Evolutionary conservation across 2,329 filamentous ascomycete genomes (phyloP).

Genomic region (Uncinocarpus reesii): DNA sequence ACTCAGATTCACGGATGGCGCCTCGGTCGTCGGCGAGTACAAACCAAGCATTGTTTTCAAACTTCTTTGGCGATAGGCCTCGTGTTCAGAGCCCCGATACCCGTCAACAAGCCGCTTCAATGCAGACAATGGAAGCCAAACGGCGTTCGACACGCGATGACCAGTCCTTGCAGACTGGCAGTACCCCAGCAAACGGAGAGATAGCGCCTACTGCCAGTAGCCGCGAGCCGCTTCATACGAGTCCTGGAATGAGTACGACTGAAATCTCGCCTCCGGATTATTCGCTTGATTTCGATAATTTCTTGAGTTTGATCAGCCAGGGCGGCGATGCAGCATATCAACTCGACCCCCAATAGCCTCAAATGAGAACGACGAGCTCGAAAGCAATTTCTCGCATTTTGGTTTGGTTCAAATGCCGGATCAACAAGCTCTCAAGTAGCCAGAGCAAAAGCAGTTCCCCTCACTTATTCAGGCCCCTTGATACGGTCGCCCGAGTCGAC

Average conservation of each 20-base stretch:
- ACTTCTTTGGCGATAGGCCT: slow-evolving; percentile 11
- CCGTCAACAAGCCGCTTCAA: neutral
- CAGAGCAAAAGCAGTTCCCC: too few species aligned
- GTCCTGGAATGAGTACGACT: neutral
- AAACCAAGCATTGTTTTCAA: slow-evolving; percentile 6
- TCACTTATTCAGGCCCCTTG: too few species aligned
- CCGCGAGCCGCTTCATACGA: neutral
- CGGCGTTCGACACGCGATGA: neutral
- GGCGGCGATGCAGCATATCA: neutral
- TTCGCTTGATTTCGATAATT: slow-evolving; percentile 12
- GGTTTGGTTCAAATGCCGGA: too few species aligned
- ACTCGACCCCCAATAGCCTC: neutral
- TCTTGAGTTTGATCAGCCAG: slow-evolving; percentile 7
- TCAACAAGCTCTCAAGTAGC: too few species aligned
- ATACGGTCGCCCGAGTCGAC: too few species aligned
- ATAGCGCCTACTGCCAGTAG: neutral
- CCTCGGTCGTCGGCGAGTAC: neutral
- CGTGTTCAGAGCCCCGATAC: neutral
- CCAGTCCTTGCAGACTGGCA: neutral
- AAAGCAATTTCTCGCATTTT: too few species aligned
- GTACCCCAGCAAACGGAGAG: neutral
- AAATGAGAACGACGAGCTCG: neutral
- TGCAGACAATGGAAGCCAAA: neutral
- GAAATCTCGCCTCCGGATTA: slow-evolving; percentile 13
- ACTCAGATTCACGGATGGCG: neutral